These are phyloP conservation scores for Termitomyces sp. DNA, from an alignment of 768 basidiomycete genomes.

Conservation along the genomic window DNA sequence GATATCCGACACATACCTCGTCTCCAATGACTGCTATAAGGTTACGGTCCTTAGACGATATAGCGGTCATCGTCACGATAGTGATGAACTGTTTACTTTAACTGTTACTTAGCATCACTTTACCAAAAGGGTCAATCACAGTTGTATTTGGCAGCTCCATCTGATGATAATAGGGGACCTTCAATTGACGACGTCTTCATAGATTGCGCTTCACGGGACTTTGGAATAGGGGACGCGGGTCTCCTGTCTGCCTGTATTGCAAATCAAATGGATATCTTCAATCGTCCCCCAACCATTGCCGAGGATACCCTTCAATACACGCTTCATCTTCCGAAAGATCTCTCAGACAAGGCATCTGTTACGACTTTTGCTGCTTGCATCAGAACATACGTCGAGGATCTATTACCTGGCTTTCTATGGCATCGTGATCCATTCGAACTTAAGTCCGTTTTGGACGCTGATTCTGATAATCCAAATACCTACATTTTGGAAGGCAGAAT, in stretches of 20 bases:
- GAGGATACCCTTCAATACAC: slow-evolving; percentile 83
- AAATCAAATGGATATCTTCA: slow-evolving; percentile 59
- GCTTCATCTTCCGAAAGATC: slow-evolving; percentile 54
- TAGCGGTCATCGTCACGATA: slow-evolving; percentile 14
- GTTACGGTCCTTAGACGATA: slow-evolving; percentile 74
- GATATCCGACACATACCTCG: slow-evolving; percentile 52
- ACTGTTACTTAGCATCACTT: not conserved
- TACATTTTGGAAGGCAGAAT: slow-evolving; percentile 76
- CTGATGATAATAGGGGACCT: slow-evolving; percentile 1
- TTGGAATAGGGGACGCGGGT: not conserved
- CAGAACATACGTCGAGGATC: slow-evolving; percentile 43
- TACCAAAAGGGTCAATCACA: slow-evolving; percentile 1
- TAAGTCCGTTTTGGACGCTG: slow-evolving; percentile 50
- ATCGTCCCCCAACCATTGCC: slow-evolving; percentile 69
- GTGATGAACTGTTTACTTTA: not conserved
- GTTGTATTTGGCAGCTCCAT: slow-evolving; percentile 4
- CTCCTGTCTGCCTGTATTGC: not conserved
- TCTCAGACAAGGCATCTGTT: slow-evolving; percentile 54
- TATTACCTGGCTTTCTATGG: slow-evolving; percentile 69
- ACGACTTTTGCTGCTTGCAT: slow-evolving; percentile 70
- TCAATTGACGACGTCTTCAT: not conserved
- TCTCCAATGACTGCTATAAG: slow-evolving; percentile 96
- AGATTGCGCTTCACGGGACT: not conserved
- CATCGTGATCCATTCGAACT: slow-evolving; percentile 81
- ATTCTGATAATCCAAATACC: slow-evolving; percentile 28